Conservation (phyloP, 208 protist species). For the Trypanosoma avium region DNA sequence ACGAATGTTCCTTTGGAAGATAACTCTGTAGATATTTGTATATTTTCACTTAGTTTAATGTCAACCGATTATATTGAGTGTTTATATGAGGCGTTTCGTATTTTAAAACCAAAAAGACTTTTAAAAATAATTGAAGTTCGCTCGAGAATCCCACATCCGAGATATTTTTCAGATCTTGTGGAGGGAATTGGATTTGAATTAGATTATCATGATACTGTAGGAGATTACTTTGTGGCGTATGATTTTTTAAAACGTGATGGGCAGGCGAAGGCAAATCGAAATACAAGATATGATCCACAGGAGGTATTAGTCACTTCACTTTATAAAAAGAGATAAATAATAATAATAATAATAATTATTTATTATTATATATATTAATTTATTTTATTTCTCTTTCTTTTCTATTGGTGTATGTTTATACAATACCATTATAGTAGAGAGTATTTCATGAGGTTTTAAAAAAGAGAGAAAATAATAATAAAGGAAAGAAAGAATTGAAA, state of each 20-base stretch:
- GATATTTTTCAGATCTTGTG: constrained; percentile 79
- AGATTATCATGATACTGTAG: constrained; percentile 77
- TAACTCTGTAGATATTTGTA: constrained; percentile 85
- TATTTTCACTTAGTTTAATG: constrained; percentile 96
- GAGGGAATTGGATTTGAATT: constrained; percentile 84
- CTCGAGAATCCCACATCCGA: constrained; percentile 82
- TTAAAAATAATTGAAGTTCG: constrained; percentile 94
- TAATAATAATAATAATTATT: neutral
- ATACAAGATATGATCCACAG: constrained; percentile 46
- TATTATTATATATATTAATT: constrained; percentile 2
- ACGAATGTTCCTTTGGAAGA: constrained; percentile 77
- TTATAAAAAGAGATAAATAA: constrained; percentile 93
- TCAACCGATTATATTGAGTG: constrained; percentile 94
- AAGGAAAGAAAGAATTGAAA: neutral
- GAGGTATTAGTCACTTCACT: constrained; percentile 91
- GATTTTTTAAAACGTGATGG: constrained; percentile 87
- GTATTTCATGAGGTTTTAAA: too few relatives aligned
- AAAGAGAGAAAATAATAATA: neutral
- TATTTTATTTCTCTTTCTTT: constrained; percentile 8
- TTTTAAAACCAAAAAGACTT: constrained; percentile 85
- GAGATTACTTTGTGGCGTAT: constrained; percentile 92
- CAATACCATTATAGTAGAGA: too few relatives aligned
- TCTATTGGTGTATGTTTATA: neutral
- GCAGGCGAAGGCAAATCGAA: constrained; percentile 39
- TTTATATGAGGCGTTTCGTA: constrained; percentile 90